Evolutionary conservation across 169 alveolate species (phyloP), one percentile per base, ranked within the genome.

Genomic region (Plasmodium gonderi): DNA sequence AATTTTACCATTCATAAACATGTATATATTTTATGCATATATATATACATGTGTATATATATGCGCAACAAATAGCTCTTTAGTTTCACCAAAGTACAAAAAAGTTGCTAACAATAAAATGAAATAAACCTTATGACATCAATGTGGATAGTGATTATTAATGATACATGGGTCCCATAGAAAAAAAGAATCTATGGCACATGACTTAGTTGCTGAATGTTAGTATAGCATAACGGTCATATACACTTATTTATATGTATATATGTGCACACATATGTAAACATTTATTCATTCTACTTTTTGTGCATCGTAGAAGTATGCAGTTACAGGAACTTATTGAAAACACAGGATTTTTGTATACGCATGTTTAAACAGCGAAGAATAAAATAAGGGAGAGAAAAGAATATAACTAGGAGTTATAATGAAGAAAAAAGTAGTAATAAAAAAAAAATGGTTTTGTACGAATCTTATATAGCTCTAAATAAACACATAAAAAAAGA

Each of bases 401-500:
- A 23, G 26, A 60, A n/a, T n/a, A n/a, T 4, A 17, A n/a, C n/a
- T n/a, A n/a, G n/a, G n/a, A 3, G 12, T 31, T 49, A 26, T 65
- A 29, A 31, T 20, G 51, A 80, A 14, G 69, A 26, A 72, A 54
- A 68, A 20, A 26, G 17, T 8, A 29, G 68, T 31, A 33, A 69
- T 54, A 38, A 26, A 60, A 51, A 36, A 31, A 85, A 87, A 44
- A 87, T 87, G 93, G 93, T 87, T 42, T 42, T 87, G 87, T 87
- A 87, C 33, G 93, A 87, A 42, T 87, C 93, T 6, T 87, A 87
- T 67, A 76, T 87, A 54, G 85, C 93, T 65, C 69, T 87, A 64
- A 87, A 76, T 60, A 74, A 76, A 54, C 93, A 87, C 47, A 87
- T 87, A 75, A 87, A 74, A 60, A 87, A 87, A 78, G 93, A 87